Evolutionary conservation across 1,284 basidiomycete species (phyloP), one percentile per base, ranked within the genome.

Genomic region (Dichomitus squalens): DNA sequence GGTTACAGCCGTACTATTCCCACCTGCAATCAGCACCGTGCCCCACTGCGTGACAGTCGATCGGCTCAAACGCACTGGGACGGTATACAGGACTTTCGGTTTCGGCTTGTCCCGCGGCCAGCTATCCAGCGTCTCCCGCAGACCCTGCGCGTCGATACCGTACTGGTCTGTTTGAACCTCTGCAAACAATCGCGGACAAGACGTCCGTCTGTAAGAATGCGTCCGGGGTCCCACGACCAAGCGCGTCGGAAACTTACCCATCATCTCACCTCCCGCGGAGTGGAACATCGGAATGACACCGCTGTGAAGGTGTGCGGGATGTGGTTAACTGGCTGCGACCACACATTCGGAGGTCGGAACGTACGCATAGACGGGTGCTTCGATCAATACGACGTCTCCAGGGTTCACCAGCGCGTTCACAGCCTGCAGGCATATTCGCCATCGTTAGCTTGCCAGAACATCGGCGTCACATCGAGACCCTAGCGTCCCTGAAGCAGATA

Each of bases 341-440:
- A 23, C 18, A 36, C 21, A 35, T 7, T 11, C 21, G 21, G 20
- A 23, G 4, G 25, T 18, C 14, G 18, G 5, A 16, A 62, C 85
- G 64, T 66, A 90, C 88, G 92, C 87, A 72, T 97, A 97, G 25
- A 90, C 86, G 1, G 95, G 95, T 2, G 87, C 85, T 71, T 98
- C 95, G 36, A 96, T 81, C 38, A 97, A 78, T 31, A 96, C 79
- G 8, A 88, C 72, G 70, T 98, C 95, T 12, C 92, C 93, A 2
- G 84, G 85, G 68, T 95, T 87, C 31, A 95, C 75, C 38, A 96
- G 66, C 7, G 82, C 76, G 20, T 72, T 70, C n/a, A 83, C 75
- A 50, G 83, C 81, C 87, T 88, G 51, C 14, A 31, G 5, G 5
- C 5, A 31, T 6, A 31, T 6, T 31, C 29, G 29, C 29, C 29